Conservation (phyloP, 1,284 basidiomycete species). For the Caloboletus inedulis region DNA sequence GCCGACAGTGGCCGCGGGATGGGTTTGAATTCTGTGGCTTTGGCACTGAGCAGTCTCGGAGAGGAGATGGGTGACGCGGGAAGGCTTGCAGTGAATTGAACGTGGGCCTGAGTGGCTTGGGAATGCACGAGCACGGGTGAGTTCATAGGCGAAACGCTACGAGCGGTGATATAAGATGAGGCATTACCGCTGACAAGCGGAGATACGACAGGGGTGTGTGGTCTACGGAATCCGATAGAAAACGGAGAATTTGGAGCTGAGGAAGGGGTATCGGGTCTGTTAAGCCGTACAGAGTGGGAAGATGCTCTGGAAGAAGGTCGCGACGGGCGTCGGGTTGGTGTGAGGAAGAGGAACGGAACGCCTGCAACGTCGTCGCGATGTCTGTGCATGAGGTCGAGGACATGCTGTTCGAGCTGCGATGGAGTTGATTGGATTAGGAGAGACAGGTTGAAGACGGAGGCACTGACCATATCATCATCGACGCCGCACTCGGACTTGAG, state of each 20-base stretch:
- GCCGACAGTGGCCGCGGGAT: constrained; percentile 74
- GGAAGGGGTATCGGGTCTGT: constrained; percentile 68
- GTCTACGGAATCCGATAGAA: constrained; percentile 66
- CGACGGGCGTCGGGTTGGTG: constrained; percentile 74
- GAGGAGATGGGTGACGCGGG: constrained; percentile 61
- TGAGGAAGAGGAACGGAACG: constrained; percentile 77
- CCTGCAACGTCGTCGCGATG: constrained; percentile 79
- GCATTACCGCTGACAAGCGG: constrained; percentile 58
- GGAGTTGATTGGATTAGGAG: constrained; percentile 13
- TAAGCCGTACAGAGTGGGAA: constrained; percentile 60
- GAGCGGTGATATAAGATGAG: constrained; percentile 57
- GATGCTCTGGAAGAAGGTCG: constrained; percentile 80
- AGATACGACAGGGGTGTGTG: constrained; percentile 72
- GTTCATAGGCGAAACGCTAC: constrained; percentile 59
- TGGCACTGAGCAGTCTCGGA: constrained; percentile 61
- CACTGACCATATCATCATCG: constrained; percentile 69
- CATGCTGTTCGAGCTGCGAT: constrained; percentile 68
- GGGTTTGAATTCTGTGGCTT: constrained; percentile 65
- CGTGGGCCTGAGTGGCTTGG: constrained; percentile 43
- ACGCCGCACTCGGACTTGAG: constrained; percentile 70
- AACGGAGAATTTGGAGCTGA: constrained; percentile 71
- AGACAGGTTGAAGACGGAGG: constrained; percentile 7
- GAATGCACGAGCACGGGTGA: constrained; percentile 67
- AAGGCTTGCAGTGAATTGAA: constrained; percentile 69
- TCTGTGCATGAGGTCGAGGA: constrained; percentile 84